Evolutionary conservation across 371 early-diverging fungal species (phyloP).

Genomic region (Dichotomocladium elegans): DNA sequence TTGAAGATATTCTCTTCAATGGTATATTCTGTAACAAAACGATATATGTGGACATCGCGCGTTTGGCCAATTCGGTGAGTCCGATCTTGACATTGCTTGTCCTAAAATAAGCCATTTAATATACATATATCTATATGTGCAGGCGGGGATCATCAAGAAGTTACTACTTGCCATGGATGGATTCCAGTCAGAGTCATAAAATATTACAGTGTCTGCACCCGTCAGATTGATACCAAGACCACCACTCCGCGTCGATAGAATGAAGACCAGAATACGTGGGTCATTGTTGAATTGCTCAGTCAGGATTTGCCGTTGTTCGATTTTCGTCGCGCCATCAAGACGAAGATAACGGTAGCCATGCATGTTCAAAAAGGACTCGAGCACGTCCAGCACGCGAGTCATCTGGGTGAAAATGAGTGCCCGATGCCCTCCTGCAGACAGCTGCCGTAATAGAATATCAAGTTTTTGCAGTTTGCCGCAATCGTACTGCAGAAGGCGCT

Average conservation of each 20-base stretch:
- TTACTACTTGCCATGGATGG: slow-evolving; percentile 71
- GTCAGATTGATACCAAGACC: slow-evolving; percentile 98
- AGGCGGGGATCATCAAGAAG: background rate
- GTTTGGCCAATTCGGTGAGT: slow-evolving; percentile 96
- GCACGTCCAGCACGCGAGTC: slow-evolving; percentile 95
- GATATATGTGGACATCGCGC: slow-evolving; percentile 88
- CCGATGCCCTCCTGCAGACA: slow-evolving; percentile 78
- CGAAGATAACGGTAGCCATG: slow-evolving; percentile 86
- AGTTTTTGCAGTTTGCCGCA: slow-evolving; percentile 87
- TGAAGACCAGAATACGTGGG: slow-evolving; percentile 79
- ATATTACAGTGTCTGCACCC: slow-evolving; percentile 93
- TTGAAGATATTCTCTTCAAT: slow-evolving; percentile 88
- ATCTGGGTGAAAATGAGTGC: slow-evolving; percentile 98
- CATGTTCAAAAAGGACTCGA: slow-evolving; percentile 92
- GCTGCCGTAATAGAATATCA: slow-evolving; percentile 70
- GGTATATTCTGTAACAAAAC: slow-evolving; percentile 83
- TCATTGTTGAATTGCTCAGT: slow-evolving; percentile 89
- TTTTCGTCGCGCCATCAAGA: slow-evolving; percentile 83
- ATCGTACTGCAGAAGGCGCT: slow-evolving; percentile 80
- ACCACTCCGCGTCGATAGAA: slow-evolving; percentile 91
- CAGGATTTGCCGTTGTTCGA: slow-evolving; percentile 79
- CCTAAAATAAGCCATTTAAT: slow-evolving; percentile 20
- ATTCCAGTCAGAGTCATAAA: slow-evolving; percentile 97
- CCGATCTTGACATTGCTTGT: slow-evolving; percentile 70
- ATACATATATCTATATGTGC: background rate